Evolutionary conservation across 2,329 filamentous ascomycete genomes (phyloP), one percentile per base, ranked within the genome.

Genomic region (Penicillium sp.): DNA sequence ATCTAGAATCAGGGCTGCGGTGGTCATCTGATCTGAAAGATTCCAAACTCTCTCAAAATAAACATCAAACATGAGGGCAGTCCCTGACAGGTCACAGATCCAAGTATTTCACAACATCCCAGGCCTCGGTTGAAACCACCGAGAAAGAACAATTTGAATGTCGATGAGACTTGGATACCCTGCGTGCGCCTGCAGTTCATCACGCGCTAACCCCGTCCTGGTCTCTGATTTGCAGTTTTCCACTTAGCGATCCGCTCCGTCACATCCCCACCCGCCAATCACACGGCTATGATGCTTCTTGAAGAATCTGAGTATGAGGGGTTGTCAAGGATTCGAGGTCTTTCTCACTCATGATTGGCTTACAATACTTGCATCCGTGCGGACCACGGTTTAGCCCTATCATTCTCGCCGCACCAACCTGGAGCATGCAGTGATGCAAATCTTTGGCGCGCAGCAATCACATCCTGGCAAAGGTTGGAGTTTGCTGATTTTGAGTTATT

Each of bases 111-210:
- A 4, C 10, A 39, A 22, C 5, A 45, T 18, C 42, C 37, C 14
- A 36, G 38, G 30, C 35, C 19, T 36, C 25, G 33, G 13, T 31
- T 30, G 27, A 27, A 28, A 53, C 30, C 5, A 30, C 30, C 5
- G 3, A 42, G 31, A 35, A 28, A 28, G 14, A 12, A 50, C 52
- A 49, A 56, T 52, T 40, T 16, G 38, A 54, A 49, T 52, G 44
- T 58, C 14, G 9, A 43, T 51, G 49, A 56, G 52, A 46, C 49
- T 45, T 28, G 36, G 41, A 30, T 14, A 29, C 44, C 41, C 44
- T 45, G 47, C 52, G 57, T 19, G 57, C 56, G 53, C 58, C 52
- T 60, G 59, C 59, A 60, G 43, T 50, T 56, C 53, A 47, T 61
- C 59, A 61, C 59, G 60, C 59, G 54, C 59, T 54, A 53, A 60